Conservation (phyloP, 164 flowering plant species). For the Nymphaea thermarum region DNA sequence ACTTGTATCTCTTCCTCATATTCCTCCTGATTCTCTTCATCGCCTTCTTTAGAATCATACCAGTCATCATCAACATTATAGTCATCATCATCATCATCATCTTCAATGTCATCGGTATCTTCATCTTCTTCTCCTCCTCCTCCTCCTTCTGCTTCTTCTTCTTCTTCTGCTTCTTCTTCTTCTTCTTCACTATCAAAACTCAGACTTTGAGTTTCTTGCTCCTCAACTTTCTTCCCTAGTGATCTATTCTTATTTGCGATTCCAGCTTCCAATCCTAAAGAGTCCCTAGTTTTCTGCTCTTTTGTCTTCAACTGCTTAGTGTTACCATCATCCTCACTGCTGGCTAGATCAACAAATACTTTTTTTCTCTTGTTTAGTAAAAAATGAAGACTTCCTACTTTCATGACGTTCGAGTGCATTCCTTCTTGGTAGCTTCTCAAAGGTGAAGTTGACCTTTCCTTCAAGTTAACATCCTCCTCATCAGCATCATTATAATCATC, state of each 20-base stretch:
- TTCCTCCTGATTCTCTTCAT: neutral
- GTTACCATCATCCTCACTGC: too few relatives aligned
- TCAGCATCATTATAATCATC: neutral
- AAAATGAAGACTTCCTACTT: too few relatives aligned
- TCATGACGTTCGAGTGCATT: too few relatives aligned
- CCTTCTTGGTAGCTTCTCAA: too few relatives aligned
- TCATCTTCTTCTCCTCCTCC: neutral
- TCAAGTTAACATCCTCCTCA: neutral
- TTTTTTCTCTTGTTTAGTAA: too few relatives aligned
- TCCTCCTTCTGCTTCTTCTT: neutral
- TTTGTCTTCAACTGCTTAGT: too few relatives aligned
- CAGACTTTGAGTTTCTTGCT: neutral
- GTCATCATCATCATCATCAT: neutral
- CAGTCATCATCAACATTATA: neutral
- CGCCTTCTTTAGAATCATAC: neutral
- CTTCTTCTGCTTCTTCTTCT: neutral
- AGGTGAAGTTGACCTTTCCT: too few relatives aligned
- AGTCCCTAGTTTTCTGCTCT: neutral
- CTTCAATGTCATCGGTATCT: neutral
- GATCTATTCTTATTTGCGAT: neutral
- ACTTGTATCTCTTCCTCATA: constrained; percentile 6
- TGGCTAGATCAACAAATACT: too few relatives aligned
- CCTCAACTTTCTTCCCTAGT: neutral
- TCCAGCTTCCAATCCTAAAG: neutral
- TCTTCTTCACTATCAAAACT: neutral